Evolutionary conservation across 164 flowering plant genomes (phyloP).

Genomic region (Liriodendron chinense): DNA sequence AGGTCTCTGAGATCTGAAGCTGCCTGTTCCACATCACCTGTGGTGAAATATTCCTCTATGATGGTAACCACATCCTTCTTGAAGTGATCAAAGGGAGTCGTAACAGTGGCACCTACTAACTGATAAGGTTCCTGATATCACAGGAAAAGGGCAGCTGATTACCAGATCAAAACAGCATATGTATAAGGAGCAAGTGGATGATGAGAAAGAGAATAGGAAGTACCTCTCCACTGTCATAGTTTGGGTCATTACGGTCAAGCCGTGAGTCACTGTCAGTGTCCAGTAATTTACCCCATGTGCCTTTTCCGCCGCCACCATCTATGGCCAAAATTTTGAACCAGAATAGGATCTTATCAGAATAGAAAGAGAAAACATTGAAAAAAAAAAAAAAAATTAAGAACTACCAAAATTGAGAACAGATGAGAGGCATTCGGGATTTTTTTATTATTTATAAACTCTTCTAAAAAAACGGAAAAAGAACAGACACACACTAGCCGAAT

Average conservation of each 20-base stretch:
- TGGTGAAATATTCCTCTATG: conserved; percentile 91
- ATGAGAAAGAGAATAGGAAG: conserved; percentile 4
- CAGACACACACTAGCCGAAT: too few relatives aligned
- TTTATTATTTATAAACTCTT: too few relatives aligned
- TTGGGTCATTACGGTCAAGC: conserved; percentile 94
- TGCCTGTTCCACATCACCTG: conserved; percentile 76
- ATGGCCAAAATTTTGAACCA: conserved; percentile 13
- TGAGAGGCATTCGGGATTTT: background rate
- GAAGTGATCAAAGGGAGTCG: conserved; percentile 90
- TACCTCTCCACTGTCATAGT: conserved; percentile 99
- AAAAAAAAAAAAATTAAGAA: background rate
- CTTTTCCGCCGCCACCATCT: conserved; percentile 99
- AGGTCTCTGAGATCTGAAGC: conserved; percentile 83
- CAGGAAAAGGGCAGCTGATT: too few relatives aligned
- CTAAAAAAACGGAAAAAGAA: too few relatives aligned
- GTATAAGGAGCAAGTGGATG: background rate
- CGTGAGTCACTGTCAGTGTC: conserved; percentile 79
- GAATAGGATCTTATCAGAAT: too few relatives aligned
- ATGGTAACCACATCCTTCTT: conserved; percentile 84
- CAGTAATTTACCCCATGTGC: conserved; percentile 97
- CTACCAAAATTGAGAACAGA: background rate
- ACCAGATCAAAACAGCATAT: background rate
- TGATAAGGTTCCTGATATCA: conserved; percentile 83
- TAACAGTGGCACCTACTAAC: conserved; percentile 68
- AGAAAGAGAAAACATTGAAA: background rate